These are phyloP conservation scores for Kingdonia uniflora DNA, from an alignment of 164 flowering plant species.

Conservation along the genomic window DNA sequence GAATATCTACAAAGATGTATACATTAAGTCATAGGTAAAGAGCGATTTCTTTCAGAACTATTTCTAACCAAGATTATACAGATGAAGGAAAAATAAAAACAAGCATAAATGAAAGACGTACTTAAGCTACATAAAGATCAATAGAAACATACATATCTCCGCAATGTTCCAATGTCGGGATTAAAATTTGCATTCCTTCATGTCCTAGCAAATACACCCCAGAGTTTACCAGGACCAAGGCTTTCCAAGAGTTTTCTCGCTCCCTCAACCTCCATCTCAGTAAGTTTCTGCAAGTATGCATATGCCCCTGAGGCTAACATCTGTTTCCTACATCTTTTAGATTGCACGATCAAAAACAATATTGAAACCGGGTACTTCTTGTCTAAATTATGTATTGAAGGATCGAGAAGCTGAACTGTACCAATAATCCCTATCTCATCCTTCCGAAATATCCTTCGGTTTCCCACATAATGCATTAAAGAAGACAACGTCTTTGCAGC, in stretches of 20 bases:
- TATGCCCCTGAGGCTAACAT: conserved; percentile 71
- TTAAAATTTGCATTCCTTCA: conserved; percentile 17
- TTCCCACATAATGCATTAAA: conserved; percentile 36
- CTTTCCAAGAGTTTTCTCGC: conserved; percentile 67
- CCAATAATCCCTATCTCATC: conserved; percentile 55
- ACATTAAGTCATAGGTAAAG: too few relatives aligned
- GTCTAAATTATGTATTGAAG: conserved; percentile 40
- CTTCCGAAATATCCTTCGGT: conserved; percentile 52
- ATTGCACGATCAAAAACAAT: conserved; percentile 36
- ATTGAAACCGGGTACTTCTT: conserved; percentile 55
- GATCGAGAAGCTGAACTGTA: conserved; percentile 66
- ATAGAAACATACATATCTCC: too few relatives aligned
- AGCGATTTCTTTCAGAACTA: background rate
- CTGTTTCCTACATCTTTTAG: conserved; percentile 57
- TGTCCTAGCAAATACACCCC: conserved; percentile 68
- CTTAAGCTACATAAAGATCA: background rate
- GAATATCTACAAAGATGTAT: too few relatives aligned
- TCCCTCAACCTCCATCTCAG: conserved; percentile 66
- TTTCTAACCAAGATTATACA: conserved; percentile 3
- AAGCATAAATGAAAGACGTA: conserved; percentile 6
- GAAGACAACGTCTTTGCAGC: conserved; percentile 54
- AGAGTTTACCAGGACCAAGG: conserved; percentile 54
- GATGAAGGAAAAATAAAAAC: conserved; percentile 9
- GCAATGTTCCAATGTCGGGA: too few relatives aligned
- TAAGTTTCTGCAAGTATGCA: conserved; percentile 56